Percentiles rank a stretch among this genome's conserved stretches.
Conservation (phyloP, 345 rosid genomes). For the Garcia nutans region DNA sequence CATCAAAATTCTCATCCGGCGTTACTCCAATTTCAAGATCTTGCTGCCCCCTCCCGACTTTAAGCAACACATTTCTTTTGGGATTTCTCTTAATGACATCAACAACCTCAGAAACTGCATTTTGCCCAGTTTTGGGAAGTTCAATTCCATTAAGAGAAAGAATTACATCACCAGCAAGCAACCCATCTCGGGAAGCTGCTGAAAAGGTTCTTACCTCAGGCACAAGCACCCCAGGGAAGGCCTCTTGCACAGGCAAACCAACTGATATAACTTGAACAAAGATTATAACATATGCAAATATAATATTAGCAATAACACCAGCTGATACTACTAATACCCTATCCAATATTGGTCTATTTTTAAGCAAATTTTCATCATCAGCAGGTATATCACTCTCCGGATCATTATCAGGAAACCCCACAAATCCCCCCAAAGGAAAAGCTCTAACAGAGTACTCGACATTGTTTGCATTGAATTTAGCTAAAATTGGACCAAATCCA, state of each 20-base stretch:
- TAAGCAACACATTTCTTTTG: slow-evolving; percentile 57
- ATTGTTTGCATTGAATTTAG: slow-evolving; percentile 75
- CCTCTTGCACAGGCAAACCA: slow-evolving; percentile 94
- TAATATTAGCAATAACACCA: slow-evolving; percentile 81
- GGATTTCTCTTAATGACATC: slow-evolving; percentile 65
- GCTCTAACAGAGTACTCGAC: slow-evolving; percentile 90
- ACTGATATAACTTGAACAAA: slow-evolving; percentile 77
- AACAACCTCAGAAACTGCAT: slow-evolving; percentile 68
- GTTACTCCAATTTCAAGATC: slow-evolving; percentile 61
- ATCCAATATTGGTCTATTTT: slow-evolving; percentile 85
- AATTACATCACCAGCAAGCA: slow-evolving; percentile 83
- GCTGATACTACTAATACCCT: slow-evolving; percentile 83
- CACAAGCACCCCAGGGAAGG: slow-evolving; percentile 84
- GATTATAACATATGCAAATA: slow-evolving; percentile 75
- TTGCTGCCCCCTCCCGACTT: slow-evolving; percentile 51
- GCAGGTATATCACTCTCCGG: slow-evolving; percentile 82
- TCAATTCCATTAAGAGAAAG: slow-evolving; percentile 58
- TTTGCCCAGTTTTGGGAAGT: slow-evolving; percentile 52
- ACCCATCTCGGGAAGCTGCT: slow-evolving; percentile 88
- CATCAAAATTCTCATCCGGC: slow-evolving; percentile 83
- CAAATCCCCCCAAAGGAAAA: slow-evolving; percentile 92
- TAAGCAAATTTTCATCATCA: slow-evolving; percentile 77
- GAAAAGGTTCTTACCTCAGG: slow-evolving; percentile 83
- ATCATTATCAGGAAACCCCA: slow-evolving; percentile 96
- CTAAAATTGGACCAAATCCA: slow-evolving; percentile 92